These are phyloP conservation scores for Henningerozyma blattae DNA, from an alignment of 805 yeast genomes.

Conservation along the genomic window DNA sequence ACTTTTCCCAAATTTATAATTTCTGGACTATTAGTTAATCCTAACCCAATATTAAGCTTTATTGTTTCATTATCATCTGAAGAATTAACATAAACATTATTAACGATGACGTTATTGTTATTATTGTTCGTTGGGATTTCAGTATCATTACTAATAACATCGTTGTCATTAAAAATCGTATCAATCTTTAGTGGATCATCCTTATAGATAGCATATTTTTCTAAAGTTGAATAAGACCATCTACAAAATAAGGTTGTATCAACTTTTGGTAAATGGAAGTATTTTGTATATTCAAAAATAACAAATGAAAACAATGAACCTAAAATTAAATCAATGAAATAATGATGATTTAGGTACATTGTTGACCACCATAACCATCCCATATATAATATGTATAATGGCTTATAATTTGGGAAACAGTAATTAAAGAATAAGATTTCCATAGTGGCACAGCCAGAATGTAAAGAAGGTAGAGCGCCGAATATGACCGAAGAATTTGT, in stretches of 20 bases:
- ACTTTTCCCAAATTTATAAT: no score
- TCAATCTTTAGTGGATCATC: conserved; percentile 28
- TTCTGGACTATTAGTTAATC: no score
- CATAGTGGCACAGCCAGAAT: conserved; percentile 90
- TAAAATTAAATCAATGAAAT: conserved; percentile 85
- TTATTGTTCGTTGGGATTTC: no score
- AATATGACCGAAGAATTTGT: conserved; percentile 82
- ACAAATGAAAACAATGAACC: conserved; percentile 76
- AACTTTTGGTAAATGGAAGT: conserved; percentile 52
- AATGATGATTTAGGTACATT: conserved; percentile 95
- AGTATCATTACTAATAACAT: conserved; percentile 7
- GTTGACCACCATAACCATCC: conserved; percentile 97
- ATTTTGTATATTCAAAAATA: conserved; percentile 59
- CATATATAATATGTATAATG: conserved; percentile 66
- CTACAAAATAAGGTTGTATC: conserved; percentile 47
- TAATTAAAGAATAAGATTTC: conserved; percentile 79
- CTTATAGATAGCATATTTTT: conserved; percentile 21
- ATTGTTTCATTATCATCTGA: no score
- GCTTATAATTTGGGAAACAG: conserved; percentile 60
- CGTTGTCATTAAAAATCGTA: conserved; percentile 3
- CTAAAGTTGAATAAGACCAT: conserved; percentile 47
- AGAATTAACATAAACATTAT: no score
- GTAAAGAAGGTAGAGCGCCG: conserved; percentile 84
- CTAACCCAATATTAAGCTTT: no score
- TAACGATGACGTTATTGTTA: no score